phyloP scores from a whole-genome alignment of 345 rosid species.

The Excoecaria agallocha region DNA sequence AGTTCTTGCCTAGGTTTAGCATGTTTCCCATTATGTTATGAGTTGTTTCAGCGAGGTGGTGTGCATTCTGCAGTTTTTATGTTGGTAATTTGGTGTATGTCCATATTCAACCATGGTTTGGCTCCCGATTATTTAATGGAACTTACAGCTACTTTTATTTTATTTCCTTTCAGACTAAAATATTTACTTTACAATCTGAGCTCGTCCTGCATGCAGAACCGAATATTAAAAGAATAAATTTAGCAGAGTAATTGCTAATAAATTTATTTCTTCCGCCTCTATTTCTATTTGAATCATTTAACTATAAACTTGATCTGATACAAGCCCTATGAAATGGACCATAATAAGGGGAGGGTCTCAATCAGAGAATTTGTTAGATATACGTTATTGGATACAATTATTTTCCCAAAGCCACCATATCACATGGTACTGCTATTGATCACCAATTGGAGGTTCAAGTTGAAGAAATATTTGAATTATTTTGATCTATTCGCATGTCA shows the following conservation, averaged over 20 bases:
- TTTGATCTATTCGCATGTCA: neutral
- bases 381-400: neutral
- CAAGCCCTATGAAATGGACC: neutral
- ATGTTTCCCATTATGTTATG: neutral
- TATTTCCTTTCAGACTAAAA: neutral
- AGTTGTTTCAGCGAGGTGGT: neutral
- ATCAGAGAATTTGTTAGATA: neutral
- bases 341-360: neutral
- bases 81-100: neutral
- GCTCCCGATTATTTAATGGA: neutral
- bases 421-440: no score
- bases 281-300: neutral
- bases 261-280: neutral
- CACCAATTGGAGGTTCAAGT: no score
- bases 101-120: neutral
- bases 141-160: neutral
- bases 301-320: neutral
- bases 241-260: no score
- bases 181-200: neutral
- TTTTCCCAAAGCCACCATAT: neutral
- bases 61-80: neutral
- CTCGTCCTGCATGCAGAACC: neutral
- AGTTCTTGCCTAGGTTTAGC: conserved; percentile 16
- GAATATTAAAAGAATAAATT: neutral
- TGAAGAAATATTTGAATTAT: neutral